phyloP scores from a whole-genome alignment of 2,329 filamentous ascomycete genomes.

The Clonostachys solani region DNA sequence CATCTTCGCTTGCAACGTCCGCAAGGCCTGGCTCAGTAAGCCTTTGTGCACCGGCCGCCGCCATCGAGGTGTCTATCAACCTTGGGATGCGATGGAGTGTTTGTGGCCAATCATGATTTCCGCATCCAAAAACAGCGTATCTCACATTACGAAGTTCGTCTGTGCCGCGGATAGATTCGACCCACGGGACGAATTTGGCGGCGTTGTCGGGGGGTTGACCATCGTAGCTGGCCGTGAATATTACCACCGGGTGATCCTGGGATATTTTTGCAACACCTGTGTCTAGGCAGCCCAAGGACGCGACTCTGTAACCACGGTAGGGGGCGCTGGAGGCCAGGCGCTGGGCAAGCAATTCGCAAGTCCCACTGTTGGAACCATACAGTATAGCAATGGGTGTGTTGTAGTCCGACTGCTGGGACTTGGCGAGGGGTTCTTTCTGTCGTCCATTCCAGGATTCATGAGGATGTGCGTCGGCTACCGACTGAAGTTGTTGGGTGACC shows the following conservation, averaged over 20 bases:
- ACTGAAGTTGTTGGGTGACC: not conserved
- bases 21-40: conserved; percentile 45
- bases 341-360: conserved; percentile 66
- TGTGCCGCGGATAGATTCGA: conserved; percentile 44
- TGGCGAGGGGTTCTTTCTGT: not conserved
- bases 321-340: conserved; percentile 55
- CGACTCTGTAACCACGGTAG: conserved; percentile 51
- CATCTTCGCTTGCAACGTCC: conserved; percentile 59
- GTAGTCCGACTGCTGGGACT: not conserved
- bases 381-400: conserved; percentile 30
- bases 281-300: conserved; percentile 52
- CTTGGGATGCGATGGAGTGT: conserved; percentile 68
- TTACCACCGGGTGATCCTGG: conserved; percentile 45
- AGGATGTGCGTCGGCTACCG: no score
- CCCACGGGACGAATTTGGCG: conserved; percentile 62
- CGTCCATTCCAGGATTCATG: not conserved
- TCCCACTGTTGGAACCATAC: conserved; percentile 54
- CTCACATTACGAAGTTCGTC: conserved; percentile 49
- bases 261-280: conserved; percentile 53
- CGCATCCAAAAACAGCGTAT: conserved; percentile 70
- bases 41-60: conserved; percentile 22
- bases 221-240: conserved; percentile 71
- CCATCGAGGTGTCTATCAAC: conserved; percentile 50
- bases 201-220: conserved; percentile 73
- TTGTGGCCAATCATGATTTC: conserved; percentile 48